Evolutionary conservation across 2,329 filamentous ascomycete genomes (phyloP).

Genomic region (Alternaria novae-zelandiae): DNA sequence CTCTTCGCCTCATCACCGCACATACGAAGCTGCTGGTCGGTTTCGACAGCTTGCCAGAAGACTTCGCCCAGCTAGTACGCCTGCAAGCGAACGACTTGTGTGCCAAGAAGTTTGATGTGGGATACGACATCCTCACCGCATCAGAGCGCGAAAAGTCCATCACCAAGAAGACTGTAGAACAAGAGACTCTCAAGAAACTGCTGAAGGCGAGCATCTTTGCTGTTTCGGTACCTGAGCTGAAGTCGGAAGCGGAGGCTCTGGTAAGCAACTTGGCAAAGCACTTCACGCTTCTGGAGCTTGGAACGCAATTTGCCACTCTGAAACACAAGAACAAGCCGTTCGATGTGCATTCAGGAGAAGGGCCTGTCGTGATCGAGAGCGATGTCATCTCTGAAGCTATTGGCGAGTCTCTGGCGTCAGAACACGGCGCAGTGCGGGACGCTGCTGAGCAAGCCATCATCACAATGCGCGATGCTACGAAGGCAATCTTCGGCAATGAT

Average conservation of each 20-base stretch:
- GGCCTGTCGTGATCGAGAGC: conserved; percentile 85
- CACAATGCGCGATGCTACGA: conserved; percentile 77
- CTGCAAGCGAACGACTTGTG: conserved; percentile 88
- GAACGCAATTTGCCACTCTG: conserved; percentile 78
- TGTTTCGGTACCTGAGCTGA: conserved; percentile 79
- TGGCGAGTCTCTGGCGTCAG: conserved; percentile 86
- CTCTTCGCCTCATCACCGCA: conserved; percentile 83
- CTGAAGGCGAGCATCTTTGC: conserved; percentile 89
- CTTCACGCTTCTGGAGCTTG: conserved; percentile 88
- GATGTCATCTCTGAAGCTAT: conserved; percentile 86
- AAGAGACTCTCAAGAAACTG: conserved; percentile 80
- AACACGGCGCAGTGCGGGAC: conserved; percentile 79
- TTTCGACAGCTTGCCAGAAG: conserved; percentile 84
- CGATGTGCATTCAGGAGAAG: conserved; percentile 84
- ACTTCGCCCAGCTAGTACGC: conserved; percentile 82
- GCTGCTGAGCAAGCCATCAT: conserved; percentile 80
- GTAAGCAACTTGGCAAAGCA: conserved; percentile 84
- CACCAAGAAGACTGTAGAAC: conserved; percentile 84
- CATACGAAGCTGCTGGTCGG: conserved; percentile 92
- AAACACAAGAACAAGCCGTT: conserved; percentile 81
- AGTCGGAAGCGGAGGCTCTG: conserved; percentile 75
- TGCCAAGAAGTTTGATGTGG: conserved; percentile 72
- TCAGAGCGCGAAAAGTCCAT: conserved; percentile 84
- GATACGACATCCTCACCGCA: conserved; percentile 72
- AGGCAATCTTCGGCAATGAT: conserved; percentile 78